Percentiles rank a stretch among this genome's conserved stretches.
Conservation (phyloP, 257 asterid genomes). For the Agastache rugosa region DNA sequence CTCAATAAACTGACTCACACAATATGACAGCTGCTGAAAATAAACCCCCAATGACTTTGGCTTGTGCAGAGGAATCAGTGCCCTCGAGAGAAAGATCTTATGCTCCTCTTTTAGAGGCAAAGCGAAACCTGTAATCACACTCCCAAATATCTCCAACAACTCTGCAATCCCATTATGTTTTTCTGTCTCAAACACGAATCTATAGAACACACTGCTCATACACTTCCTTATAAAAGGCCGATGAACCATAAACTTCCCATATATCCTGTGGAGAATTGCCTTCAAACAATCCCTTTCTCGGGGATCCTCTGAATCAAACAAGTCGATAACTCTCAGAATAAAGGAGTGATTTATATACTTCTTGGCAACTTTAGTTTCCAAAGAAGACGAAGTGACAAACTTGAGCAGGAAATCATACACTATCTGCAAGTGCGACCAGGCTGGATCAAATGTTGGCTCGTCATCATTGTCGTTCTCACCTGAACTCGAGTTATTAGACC, state of each 20-base stretch:
- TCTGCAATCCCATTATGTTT: slow-evolving; percentile 87
- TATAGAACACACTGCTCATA: slow-evolving; percentile 76
- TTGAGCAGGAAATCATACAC: slow-evolving; percentile 83
- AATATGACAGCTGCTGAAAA: slow-evolving; percentile 82
- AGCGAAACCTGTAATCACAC: slow-evolving; percentile 93
- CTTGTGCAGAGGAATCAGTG: slow-evolving; percentile 83
- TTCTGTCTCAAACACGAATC: slow-evolving; percentile 75
- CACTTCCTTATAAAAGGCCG: slow-evolving; percentile 79
- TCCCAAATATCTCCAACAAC: slow-evolving; percentile 88
- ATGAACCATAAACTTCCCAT: slow-evolving; percentile 90
- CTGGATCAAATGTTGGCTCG: slow-evolving; percentile 85
- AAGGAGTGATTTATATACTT: slow-evolving; percentile 75
- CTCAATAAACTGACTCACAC: slow-evolving; percentile 82
- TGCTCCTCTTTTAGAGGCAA: slow-evolving; percentile 93
- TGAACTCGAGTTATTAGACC: slow-evolving; percentile 39
- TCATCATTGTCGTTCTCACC: slow-evolving; percentile 72
- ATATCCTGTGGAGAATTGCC: slow-evolving; percentile 83
- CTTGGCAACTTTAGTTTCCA: slow-evolving; percentile 80
- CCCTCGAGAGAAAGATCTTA: slow-evolving; percentile 81
- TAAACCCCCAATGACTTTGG: slow-evolving; percentile 80
- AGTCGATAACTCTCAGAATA: slow-evolving; percentile 66
- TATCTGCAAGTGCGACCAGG: slow-evolving; percentile 86
- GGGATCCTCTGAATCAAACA: slow-evolving; percentile 94
- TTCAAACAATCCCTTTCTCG: slow-evolving; percentile 90
- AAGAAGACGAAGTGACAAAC: slow-evolving; percentile 68